Conservation (phyloP, 2,329 filamentous ascomycete species). For the Onygenales sp. region DNA sequence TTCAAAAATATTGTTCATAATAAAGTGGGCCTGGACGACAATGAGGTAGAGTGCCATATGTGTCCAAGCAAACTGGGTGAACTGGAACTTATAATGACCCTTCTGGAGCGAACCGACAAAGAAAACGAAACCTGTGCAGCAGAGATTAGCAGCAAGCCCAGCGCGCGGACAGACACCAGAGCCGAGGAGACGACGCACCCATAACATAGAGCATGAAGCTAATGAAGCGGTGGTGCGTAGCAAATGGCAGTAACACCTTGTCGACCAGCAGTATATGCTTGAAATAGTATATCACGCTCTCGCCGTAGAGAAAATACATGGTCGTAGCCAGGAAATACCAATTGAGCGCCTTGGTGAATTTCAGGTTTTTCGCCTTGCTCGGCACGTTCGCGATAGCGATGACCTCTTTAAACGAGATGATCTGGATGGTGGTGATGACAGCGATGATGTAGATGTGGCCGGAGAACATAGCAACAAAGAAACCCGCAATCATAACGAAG, state of each 20-base stretch:
- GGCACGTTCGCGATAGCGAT: constrained; percentile 96
- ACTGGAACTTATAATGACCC: constrained; percentile 95
- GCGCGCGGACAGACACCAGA: neutral
- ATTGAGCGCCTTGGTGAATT: constrained; percentile 91
- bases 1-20: constrained; percentile 99
- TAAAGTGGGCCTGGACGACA: constrained; percentile 94
- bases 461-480: constrained; percentile 87
- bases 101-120: constrained; percentile 93
- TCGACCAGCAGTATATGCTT: constrained; percentile 97
- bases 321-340: constrained; percentile 99
- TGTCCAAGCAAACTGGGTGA: constrained; percentile 98
- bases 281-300: constrained; percentile 99
- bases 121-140: constrained; percentile 75
- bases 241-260: constrained; percentile 81
- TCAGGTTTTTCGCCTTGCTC: constrained; percentile 78
- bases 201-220: constrained; percentile 98
- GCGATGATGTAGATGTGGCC: constrained; percentile 96
- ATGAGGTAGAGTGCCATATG: constrained; percentile 98
- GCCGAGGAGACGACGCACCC: constrained; percentile 47
- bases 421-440: constrained; percentile 86
- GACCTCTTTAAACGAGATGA: constrained; percentile 97
- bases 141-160: neutral
- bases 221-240: constrained; percentile 96
- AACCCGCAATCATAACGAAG: constrained; percentile 88
- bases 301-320: constrained; percentile 98